phyloP scores from a whole-genome alignment of 2,329 filamentous ascomycete genomes.

The Trichoderma sp. region DNA sequence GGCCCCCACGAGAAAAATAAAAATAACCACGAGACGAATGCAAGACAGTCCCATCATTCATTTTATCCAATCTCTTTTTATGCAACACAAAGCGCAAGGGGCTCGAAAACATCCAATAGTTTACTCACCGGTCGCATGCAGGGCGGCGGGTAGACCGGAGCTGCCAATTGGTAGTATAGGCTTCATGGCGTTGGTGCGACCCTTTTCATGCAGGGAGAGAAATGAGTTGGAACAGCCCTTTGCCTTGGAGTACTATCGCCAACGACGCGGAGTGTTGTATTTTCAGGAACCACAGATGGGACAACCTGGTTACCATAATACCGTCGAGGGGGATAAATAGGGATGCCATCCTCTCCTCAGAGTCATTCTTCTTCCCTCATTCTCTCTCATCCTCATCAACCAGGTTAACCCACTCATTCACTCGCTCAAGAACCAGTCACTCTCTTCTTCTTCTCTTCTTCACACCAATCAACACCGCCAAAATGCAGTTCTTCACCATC shows the following conservation, averaged over 20 bases:
- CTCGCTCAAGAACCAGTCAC: not conserved
- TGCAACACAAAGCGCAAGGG: not conserved
- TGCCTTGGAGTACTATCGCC: not conserved
- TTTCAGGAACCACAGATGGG: not conserved
- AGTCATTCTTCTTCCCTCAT: not conserved
- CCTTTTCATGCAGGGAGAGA: conserved; percentile 14
- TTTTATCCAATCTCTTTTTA: not conserved
- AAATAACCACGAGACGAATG: not conserved
- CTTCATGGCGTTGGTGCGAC: not conserved
- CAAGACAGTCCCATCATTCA: not conserved
- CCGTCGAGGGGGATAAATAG: conserved; percentile 19
- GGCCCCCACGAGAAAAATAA: not conserved
- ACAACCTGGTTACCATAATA: not conserved
- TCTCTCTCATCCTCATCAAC: not conserved
- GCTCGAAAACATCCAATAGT: not conserved
- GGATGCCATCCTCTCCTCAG: not conserved
- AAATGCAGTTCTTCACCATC: conserved; percentile 26
- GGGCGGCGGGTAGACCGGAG: not conserved
- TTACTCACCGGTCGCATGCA: not conserved
- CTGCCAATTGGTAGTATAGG: not conserved
- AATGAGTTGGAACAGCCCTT: too few species aligned
- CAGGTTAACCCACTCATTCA: conserved; percentile 9
- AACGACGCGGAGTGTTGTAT: not conserved
- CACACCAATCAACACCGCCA: not conserved
- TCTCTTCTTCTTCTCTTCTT: not conserved